Evolutionary conservation across 768 basidiomycete genomes (phyloP).

Genomic region (Xerocomellus intermedius): DNA sequence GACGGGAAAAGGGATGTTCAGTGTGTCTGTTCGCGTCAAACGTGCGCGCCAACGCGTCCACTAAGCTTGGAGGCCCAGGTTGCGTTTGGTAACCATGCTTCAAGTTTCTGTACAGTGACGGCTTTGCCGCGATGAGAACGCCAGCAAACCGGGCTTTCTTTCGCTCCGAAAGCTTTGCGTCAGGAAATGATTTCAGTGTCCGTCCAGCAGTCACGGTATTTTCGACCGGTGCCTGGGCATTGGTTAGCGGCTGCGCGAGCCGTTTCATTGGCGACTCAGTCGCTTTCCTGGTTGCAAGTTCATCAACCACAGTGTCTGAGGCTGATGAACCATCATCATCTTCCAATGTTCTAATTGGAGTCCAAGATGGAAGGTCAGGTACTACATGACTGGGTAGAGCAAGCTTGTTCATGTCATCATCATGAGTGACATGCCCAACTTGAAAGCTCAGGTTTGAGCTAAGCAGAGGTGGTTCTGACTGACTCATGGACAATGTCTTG

Average conservation of each 20-base stretch:
- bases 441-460: too few relatives aligned
- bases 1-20: not conserved
- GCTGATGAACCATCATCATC: not conserved
- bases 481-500: conserved; percentile 12
- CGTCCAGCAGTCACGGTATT: not conserved
- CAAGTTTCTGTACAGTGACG: not conserved
- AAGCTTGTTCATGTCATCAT: not conserved
- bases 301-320: conserved; percentile 12
- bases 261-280: not conserved
- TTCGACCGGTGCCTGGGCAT: not conserved
- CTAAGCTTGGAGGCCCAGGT: conserved; percentile 9
- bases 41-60: conserved; percentile 25
- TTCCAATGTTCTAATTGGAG: conserved; percentile 4
- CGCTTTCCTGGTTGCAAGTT: not conserved
- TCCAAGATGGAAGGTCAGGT: conserved; percentile 27
- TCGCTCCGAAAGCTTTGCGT: not conserved
- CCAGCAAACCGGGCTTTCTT: conserved; percentile 27
- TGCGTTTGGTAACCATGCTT: not conserved
- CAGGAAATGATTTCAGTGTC: not conserved
- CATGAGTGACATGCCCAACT: not conserved
- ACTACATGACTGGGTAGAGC: not conserved
- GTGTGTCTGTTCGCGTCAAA: conserved; percentile 27
- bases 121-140: conserved; percentile 20
- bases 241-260: not conserved
- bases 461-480: not conserved